Conservation (phyloP, 441 rosid species). For the Daphne laureola region DNA sequence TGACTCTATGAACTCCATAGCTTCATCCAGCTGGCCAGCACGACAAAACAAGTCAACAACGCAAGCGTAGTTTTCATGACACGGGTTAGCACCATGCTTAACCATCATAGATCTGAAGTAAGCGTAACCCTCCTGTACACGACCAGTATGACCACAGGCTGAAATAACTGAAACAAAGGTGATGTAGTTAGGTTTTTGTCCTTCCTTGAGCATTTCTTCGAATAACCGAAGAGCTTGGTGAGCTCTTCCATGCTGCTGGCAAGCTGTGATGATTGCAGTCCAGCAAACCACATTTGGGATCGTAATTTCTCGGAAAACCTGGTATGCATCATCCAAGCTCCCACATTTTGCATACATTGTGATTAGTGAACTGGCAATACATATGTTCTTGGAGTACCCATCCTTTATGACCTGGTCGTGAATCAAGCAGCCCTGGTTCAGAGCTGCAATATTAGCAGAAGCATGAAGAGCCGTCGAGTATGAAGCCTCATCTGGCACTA, state of each 20-base stretch:
- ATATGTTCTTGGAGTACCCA: conserved; percentile 18
- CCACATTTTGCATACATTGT: conserved; percentile 39
- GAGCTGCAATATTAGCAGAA: conserved; percentile 22
- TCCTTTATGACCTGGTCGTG: conserved; percentile 25
- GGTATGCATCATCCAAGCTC: conserved; percentile 25
- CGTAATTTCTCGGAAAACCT: conserved; percentile 24
- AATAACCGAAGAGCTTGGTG: conserved; percentile 23
- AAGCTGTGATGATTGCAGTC: conserved; percentile 31
- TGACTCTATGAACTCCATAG: conserved; percentile 26
- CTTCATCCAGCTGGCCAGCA: conserved; percentile 29
- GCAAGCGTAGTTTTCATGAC: conserved; percentile 35
- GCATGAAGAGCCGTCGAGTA: conserved; percentile 29
- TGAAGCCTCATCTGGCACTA: conserved; percentile 27
- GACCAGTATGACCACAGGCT: conserved; percentile 36
- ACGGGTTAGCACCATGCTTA: conserved; percentile 24
- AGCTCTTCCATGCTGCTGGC: conserved; percentile 31
- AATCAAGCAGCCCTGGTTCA: conserved; percentile 21
- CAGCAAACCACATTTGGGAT: conserved; percentile 26
- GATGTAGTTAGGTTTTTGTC: conserved; percentile 26
- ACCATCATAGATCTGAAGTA: conserved; percentile 29
- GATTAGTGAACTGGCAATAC: conserved; percentile 26
- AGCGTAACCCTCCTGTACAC: conserved; percentile 23
- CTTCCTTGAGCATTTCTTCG: conserved; percentile 24
- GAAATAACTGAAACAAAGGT: conserved; percentile 33
- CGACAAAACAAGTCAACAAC: conserved; percentile 41